These are phyloP conservation scores for Teunomyces tritomae DNA, from an alignment of 805 yeast species.

Conservation along the genomic window DNA sequence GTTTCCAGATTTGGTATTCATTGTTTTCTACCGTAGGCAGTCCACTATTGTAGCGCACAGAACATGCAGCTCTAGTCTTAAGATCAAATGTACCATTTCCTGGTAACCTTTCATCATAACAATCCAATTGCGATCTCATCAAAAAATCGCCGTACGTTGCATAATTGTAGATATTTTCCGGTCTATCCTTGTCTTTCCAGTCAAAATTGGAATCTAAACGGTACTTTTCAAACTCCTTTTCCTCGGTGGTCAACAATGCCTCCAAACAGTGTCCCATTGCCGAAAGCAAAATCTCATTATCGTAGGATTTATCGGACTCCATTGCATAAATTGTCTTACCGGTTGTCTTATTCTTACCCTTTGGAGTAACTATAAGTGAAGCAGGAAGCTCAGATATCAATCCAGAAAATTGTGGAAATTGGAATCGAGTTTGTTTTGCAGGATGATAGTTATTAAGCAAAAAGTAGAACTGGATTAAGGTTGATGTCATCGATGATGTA, in stretches of 20 bases:
- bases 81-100: slow-evolving; percentile 91
- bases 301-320: slow-evolving; percentile 66
- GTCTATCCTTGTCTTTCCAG: slow-evolving; percentile 12
- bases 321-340: slow-evolving; percentile 51
- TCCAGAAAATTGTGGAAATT: slow-evolving; percentile 16
- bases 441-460: slow-evolving; percentile 49
- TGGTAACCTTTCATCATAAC: slow-evolving; percentile 71
- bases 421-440: slow-evolving; percentile 21
- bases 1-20: slow-evolving; percentile 64
- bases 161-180: slow-evolving; percentile 59
- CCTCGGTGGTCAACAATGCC: slow-evolving; percentile 62
- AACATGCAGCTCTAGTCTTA: slow-evolving; percentile 87
- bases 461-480: slow-evolving; percentile 71
- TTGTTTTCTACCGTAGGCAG: slow-evolving; percentile 54
- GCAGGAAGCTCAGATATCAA: slow-evolving; percentile 35
- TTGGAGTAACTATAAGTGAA: slow-evolving; percentile 53
- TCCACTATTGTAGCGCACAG: slow-evolving; percentile 75
- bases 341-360: slow-evolving; percentile 27
- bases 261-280: slow-evolving; percentile 80
- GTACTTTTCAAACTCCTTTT: slow-evolving; percentile 46
- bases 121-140: slow-evolving; percentile 89
- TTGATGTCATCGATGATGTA: slow-evolving; percentile 83
- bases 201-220: slow-evolving; percentile 6
- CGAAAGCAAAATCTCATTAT: slow-evolving; percentile 65
- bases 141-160: slow-evolving; percentile 65